Evolutionary conservation across 306 rosid genomes (phyloP).

Genomic region (Ochetophila trinervis): DNA sequence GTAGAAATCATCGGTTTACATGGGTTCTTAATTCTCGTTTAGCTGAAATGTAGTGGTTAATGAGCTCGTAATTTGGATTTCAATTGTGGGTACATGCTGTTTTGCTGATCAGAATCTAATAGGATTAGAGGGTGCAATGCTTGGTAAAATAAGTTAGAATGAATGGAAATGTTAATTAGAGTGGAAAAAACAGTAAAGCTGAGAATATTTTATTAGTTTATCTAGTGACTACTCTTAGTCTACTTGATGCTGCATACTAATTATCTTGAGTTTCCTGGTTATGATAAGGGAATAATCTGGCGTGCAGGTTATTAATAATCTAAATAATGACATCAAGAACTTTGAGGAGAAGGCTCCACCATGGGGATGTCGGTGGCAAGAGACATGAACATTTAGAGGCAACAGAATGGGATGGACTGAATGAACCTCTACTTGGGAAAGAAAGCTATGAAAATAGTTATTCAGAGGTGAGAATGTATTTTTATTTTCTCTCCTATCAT

Average conservation of each 20-base stretch:
- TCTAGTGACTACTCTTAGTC: neutral
- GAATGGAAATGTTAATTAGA: neutral
- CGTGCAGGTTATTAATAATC: conserved; percentile 32
- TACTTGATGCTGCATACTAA: neutral
- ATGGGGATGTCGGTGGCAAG: conserved; percentile 76
- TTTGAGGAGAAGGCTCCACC: conserved; percentile 83
- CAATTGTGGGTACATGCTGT: neutral
- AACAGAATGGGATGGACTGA: conserved; percentile 48
- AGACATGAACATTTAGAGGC: conserved; percentile 48
- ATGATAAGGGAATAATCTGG: neutral
- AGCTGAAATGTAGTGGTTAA: too few relatives aligned
- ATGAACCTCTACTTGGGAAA: conserved; percentile 64
- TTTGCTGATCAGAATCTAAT: neutral
- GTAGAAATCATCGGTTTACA: too few relatives aligned
- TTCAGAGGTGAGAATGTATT: conserved; percentile 39
- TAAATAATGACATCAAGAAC: conserved; percentile 58
- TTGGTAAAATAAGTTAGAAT: neutral
- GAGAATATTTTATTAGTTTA: neutral
- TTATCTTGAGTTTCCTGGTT: neutral
- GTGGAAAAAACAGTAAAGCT: too few relatives aligned
- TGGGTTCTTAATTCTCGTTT: too few relatives aligned
- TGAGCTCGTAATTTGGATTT: neutral
- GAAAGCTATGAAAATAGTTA: conserved; percentile 35
- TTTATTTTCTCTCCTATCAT: neutral
- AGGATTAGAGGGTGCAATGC: too few relatives aligned